Base-by-base conservation (phyloP, 495 filamentous ascomycete species). In the Amphirosellinia nigrospora region DNA sequence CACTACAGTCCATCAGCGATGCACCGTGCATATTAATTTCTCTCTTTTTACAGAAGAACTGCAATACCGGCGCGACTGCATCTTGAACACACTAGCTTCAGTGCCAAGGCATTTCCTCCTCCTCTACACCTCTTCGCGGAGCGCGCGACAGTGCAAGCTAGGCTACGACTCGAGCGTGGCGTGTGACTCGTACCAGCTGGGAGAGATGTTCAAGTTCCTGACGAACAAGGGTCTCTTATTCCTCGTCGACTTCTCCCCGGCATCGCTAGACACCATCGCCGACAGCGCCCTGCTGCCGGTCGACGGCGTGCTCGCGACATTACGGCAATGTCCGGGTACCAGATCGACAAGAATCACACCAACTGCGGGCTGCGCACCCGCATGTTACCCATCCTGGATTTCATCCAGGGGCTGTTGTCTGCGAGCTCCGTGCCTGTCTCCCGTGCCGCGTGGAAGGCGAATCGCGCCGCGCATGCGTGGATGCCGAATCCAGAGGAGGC, bases 171-270 rank as follows among this genome's bases (percentile, higher is more conserved):
- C 90, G 43, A 91, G 88, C 46, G 81, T 85, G 19, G 87, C 91
- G 70, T 97, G 94, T 77, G 94, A 97, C 79, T 88, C 90, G 6
- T 97, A 93, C 77, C 93, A 97, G 73, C 85, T 96, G 0, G 94
- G 94, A 19, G 92, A 96, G 79, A 93, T 94, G 84, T 80, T 92
- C 70, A 91, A 92, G 46, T 97, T 96, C 77, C 89, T 97, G 32
- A 75, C 84, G 5, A 82, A 85, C 61, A 89, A 76, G 78, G 82
- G 72, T 78, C 85, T 82, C 72, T 78, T 80, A 23, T 86, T 72
- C 77, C 85, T 81, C 68, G 85, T 79, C 70, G 82, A 85, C 72
- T 83, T 83, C 61, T 77, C 78, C 0, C 70, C 82, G 0, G 30
- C 55, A 3, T 80, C 80, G 0, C 66, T 81, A 3, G 74, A 81